phyloP scores from a whole-genome alignment of 2,329 filamentous ascomycete species.

The Trichoderma polysporum region DNA sequence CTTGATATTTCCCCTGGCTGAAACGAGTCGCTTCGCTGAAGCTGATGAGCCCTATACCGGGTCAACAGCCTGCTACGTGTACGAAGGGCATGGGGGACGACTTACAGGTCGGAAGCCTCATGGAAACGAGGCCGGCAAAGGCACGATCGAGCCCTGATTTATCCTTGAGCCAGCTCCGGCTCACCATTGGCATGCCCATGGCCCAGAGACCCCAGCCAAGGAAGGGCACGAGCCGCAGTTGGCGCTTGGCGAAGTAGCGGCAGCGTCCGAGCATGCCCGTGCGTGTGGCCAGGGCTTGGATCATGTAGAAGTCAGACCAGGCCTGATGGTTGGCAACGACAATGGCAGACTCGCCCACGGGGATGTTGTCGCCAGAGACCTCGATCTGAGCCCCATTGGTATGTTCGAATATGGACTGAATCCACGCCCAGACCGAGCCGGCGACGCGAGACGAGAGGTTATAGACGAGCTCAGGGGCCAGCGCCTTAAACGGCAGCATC shows the following conservation, averaged over 20 bases:
- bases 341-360: conserved; percentile 56
- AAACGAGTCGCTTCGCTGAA: conserved; percentile 65
- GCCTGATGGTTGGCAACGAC: conserved; percentile 60
- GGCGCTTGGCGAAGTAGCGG: conserved; percentile 62
- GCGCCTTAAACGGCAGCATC: conserved; percentile 47
- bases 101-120: conserved; percentile 59
- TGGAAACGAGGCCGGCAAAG: conserved; percentile 53
- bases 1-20: conserved; percentile 52
- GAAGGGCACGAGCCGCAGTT: conserved; percentile 59
- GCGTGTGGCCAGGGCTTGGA: conserved; percentile 55
- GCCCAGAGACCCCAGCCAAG: conserved; percentile 65
- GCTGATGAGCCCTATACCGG: conserved; percentile 58
- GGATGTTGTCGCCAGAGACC: conserved; percentile 52
- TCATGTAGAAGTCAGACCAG: conserved; percentile 65
- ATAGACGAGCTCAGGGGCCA: conserved; percentile 53
- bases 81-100: conserved; percentile 23
- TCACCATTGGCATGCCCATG: conserved; percentile 64
- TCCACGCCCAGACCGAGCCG: conserved; percentile 54
- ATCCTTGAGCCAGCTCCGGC: conserved; percentile 58
- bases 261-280: conserved; percentile 60
- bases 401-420: conserved; percentile 56
- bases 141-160: conserved; percentile 55
- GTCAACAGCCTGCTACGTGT: too few relatives aligned
- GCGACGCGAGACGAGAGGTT: conserved; percentile 55
- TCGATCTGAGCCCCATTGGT: conserved; percentile 54